phyloP scores from a whole-genome alignment of 306 rosid genomes.

The Mimosa bimucronata region DNA sequence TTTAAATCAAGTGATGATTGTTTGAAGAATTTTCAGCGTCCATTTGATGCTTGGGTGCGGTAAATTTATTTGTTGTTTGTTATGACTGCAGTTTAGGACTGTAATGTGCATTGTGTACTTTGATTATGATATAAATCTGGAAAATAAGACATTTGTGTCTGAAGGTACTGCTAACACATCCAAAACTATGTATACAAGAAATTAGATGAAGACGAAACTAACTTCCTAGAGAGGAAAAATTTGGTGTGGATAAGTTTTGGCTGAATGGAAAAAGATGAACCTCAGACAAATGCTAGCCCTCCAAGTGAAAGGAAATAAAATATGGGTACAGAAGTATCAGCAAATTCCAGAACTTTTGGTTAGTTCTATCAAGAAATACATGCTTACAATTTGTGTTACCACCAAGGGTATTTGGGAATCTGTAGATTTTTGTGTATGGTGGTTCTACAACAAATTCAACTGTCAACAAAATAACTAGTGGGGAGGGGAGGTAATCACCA shows the following conservation, averaged over 20 bases:
- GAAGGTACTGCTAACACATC: background rate
- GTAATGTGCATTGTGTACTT: background rate
- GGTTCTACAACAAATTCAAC: background rate
- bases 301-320: background rate
- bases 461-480: conserved; percentile 27
- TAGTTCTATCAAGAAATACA: background rate
- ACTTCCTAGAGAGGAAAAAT: background rate
- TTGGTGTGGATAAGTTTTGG: conserved; percentile 1
- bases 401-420: background rate
- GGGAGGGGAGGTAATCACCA: conserved; percentile 59
- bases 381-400: background rate
- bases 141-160: background rate
- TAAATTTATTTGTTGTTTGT: background rate
- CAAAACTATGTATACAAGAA: background rate
- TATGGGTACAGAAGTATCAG: background rate
- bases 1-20: background rate
- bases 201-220: background rate
- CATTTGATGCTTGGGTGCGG: background rate
- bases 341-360: background rate
- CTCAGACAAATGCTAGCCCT: background rate
- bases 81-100: background rate
- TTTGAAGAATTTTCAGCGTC: background rate
- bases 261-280: background rate
- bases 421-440: background rate
- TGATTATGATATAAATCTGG: background rate